Evolutionary conservation across 1,139 yeast species (phyloP).

Genomic region (Waltiozyma sp.): DNA sequence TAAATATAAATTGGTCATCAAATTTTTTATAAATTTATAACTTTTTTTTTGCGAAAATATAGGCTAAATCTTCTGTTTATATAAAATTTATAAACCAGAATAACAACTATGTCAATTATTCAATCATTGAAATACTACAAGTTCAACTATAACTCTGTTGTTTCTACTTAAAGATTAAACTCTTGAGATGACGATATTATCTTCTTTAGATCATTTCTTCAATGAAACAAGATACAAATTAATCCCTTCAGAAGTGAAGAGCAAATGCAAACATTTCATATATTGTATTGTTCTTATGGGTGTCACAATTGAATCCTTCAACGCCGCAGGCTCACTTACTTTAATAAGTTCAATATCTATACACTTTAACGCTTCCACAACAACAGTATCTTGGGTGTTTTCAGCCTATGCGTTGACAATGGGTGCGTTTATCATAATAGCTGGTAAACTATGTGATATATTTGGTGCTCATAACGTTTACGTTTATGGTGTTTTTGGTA

Average conservation of each 20-base stretch:
- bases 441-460: slow-evolving; percentile 26
- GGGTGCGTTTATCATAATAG: slow-evolving; percentile 25
- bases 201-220: background rate
- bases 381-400: slow-evolving; percentile 24
- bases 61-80: too few relatives aligned
- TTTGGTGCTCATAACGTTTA: slow-evolving; percentile 24
- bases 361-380: slow-evolving; percentile 16
- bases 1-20: too few relatives aligned
- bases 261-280: background rate
- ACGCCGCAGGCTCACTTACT: slow-evolving; percentile 5
- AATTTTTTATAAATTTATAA: too few relatives aligned
- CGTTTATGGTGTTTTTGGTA: slow-evolving; percentile 10
- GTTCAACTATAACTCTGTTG: too few relatives aligned
- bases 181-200: too few relatives aligned
- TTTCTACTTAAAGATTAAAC: too few relatives aligned
- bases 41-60: too few relatives aligned
- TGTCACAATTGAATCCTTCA: background rate
- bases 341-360: slow-evolving; percentile 17
- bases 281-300: background rate
- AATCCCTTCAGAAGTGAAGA: background rate
- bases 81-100: too few relatives aligned
- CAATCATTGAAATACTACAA: too few relatives aligned
- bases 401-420: slow-evolving; percentile 27
- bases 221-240: background rate
- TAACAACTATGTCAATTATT: too few relatives aligned